Evolutionary conservation across 805 yeast species (phyloP).

Genomic region (Suhomyces pyralidae): DNA sequence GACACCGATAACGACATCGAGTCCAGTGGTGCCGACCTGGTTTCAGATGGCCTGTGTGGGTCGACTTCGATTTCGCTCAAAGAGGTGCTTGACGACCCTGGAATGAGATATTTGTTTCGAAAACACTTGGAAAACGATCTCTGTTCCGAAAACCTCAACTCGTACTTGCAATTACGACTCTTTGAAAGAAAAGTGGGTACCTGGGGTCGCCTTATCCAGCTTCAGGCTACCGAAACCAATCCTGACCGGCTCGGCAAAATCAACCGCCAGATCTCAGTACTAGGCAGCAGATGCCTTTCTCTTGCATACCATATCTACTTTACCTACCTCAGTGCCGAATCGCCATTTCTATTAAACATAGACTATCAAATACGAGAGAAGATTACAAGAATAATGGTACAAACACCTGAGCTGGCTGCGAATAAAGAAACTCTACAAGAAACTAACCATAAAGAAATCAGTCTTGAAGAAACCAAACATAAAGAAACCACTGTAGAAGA

Average conservation of each 20-base stretch:
- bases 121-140: slow-evolving; percentile 60
- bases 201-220: slow-evolving; percentile 8
- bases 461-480: too few species aligned
- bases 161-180: slow-evolving; percentile 56
- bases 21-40: not conserved
- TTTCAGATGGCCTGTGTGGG: not conserved
- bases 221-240: slow-evolving; percentile 1
- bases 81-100: slow-evolving; percentile 67
- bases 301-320: slow-evolving; percentile 63
- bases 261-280: slow-evolving; percentile 18
- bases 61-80: slow-evolving; percentile 19
- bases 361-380: slow-evolving; percentile 49
- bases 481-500: too few species aligned
- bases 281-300: slow-evolving; percentile 56
- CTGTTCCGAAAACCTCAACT: slow-evolving; percentile 77
- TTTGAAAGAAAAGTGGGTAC: slow-evolving; percentile 41
- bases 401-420: too few species aligned
- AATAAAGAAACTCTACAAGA: too few species aligned
- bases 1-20: not conserved
- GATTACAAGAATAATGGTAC: slow-evolving; percentile 26
- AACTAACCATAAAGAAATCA: too few species aligned
- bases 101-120: slow-evolving; percentile 63
- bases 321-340: slow-evolving; percentile 59
- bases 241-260: slow-evolving; percentile 3
- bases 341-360: slow-evolving; percentile 70